Evolutionary conservation across 2,329 filamentous ascomycete genomes (phyloP).

Genomic region (Diatrype stigma): DNA sequence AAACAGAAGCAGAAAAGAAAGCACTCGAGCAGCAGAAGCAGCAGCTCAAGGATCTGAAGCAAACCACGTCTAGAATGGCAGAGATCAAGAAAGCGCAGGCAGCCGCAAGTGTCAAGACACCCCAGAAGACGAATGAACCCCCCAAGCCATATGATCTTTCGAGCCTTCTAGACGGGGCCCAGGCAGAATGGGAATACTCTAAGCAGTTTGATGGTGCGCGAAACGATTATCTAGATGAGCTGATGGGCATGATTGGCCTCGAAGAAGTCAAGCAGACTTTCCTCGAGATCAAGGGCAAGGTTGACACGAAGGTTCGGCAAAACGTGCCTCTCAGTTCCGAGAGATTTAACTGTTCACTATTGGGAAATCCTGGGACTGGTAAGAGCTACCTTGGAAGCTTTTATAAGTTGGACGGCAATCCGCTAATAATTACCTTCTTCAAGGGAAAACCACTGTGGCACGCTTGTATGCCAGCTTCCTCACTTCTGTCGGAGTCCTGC

Average conservation of each 20-base stretch:
- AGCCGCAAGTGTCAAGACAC: not conserved
- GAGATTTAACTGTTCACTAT: constrained; percentile 56
- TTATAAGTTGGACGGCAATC: no score
- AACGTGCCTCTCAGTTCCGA: constrained; percentile 50
- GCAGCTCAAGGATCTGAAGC: constrained; percentile 41
- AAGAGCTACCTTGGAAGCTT: no score
- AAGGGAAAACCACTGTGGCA: constrained; percentile 70
- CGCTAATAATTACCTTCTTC: not conserved
- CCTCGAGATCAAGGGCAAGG: constrained; percentile 56
- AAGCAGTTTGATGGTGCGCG: constrained; percentile 48
- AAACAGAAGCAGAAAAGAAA: constrained; percentile 41
- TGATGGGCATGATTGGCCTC: constrained; percentile 70
- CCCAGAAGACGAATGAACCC: constrained; percentile 2
- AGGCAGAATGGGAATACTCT: constrained; percentile 57
- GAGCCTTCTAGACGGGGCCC: constrained; percentile 26
- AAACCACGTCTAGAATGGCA: constrained; percentile 15
- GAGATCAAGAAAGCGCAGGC: constrained; percentile 10
- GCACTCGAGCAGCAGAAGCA: constrained; percentile 40
- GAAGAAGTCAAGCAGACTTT: constrained; percentile 65
- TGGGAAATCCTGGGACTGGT: constrained; percentile 74
- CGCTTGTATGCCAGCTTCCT: constrained; percentile 64
- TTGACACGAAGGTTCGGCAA: constrained; percentile 59
- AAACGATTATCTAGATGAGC: constrained; percentile 52
- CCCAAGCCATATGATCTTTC: not conserved
- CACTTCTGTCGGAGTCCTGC: constrained; percentile 53